Conservation (phyloP, 2,329 filamentous ascomycete genomes). For the Epichloe baconii region DNA sequence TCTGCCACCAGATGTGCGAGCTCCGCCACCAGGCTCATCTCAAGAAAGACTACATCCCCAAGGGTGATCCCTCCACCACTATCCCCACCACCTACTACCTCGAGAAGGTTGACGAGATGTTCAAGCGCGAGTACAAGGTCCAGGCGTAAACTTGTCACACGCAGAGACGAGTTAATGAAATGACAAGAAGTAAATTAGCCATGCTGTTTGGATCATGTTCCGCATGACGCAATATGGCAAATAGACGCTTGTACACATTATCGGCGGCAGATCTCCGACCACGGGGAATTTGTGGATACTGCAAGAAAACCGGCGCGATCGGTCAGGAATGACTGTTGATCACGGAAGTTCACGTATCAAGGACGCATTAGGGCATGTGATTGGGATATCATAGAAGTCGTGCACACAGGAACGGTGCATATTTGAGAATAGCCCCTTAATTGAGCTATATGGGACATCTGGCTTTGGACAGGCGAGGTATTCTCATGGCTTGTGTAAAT, state of each 20-base stretch:
- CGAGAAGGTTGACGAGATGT: slow-evolving; percentile 71
- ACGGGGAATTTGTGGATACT: not conserved
- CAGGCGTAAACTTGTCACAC: slow-evolving; percentile 43
- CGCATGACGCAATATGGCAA: not conserved
- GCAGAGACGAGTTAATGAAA: not conserved
- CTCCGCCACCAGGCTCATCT: slow-evolving; percentile 74
- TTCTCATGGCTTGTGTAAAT: slow-evolving; percentile 7
- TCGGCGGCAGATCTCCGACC: slow-evolving; percentile 3
- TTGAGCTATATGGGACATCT: slow-evolving; percentile 1
- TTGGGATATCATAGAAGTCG: slow-evolving; percentile 5
- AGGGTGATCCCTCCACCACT: slow-evolving; percentile 55
- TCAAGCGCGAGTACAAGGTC: slow-evolving; percentile 64
- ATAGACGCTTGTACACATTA: slow-evolving; percentile 1
- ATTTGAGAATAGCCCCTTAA: slow-evolving; percentile 2
- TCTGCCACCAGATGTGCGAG: slow-evolving; percentile 51
- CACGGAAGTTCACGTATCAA: slow-evolving; percentile 7
- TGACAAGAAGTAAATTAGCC: not conserved
- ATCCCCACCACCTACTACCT: slow-evolving; percentile 62
- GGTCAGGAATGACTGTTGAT: slow-evolving; percentile 1
- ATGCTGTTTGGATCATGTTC: slow-evolving; percentile 3
- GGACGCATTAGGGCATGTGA: slow-evolving; percentile 4
- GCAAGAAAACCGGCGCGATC: not conserved
- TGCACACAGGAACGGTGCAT: not conserved
- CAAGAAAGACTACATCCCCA: slow-evolving; percentile 63
- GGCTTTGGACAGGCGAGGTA: not conserved